Percentiles rank a stretch among this genome's conserved stretches.
These are phyloP conservation scores for Alectoria sarmentosa DNA, from an alignment of 495 filamentous ascomycete genomes.

Conservation along the genomic window DNA sequence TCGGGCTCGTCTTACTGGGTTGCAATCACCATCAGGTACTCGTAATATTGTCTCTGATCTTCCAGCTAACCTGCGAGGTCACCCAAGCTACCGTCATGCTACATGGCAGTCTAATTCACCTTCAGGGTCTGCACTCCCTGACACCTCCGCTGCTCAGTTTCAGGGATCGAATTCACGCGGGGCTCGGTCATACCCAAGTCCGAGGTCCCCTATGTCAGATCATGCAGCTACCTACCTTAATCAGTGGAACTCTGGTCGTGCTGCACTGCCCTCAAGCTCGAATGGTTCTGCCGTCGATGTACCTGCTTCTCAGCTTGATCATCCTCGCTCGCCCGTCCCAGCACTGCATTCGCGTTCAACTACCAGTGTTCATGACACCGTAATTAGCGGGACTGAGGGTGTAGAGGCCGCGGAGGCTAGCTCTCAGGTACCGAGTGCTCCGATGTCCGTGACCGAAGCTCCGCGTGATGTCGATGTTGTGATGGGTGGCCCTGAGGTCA, in stretches of 20 bases:
- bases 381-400: not conserved
- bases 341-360: not conserved
- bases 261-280: not conserved
- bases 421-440: not conserved
- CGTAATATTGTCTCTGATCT: not conserved
- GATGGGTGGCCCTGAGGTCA: not conserved
- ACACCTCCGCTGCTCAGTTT: not conserved
- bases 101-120: not conserved
- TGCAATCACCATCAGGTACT: not conserved
- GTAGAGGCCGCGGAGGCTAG: not conserved
- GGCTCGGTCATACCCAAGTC: not conserved
- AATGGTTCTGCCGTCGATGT: not conserved
- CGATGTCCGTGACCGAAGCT: not conserved
- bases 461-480: not conserved
- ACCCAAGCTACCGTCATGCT: not conserved
- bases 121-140: not conserved
- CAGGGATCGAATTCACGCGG: not conserved
- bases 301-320: not conserved
- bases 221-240: not conserved
- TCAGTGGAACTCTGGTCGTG: slow-evolving; percentile 1
- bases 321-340: not conserved
- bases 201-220: not conserved
- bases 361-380: not conserved
- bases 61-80: not conserved
- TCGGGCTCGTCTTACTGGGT: not conserved